These are phyloP conservation scores for Pleurotus ostreatus DNA, from an alignment of 768 basidiomycete genomes.

Conservation along the genomic window DNA sequence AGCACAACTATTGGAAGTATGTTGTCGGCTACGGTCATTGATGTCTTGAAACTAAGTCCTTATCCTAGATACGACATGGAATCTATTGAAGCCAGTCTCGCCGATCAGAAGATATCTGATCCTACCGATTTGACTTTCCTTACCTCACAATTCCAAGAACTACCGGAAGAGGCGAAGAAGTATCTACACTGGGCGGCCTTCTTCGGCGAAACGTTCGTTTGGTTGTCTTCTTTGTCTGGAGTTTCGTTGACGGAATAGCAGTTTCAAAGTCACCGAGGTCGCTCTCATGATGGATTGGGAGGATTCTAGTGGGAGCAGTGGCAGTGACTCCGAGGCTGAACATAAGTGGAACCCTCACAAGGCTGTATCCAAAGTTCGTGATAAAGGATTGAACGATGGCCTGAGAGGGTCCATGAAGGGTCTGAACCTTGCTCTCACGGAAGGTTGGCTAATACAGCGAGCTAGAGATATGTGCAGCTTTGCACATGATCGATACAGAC, in stretches of 20 bases:
- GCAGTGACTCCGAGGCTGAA: conserved; percentile 47
- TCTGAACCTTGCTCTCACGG: conserved; percentile 59
- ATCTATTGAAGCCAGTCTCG: conserved; percentile 51
- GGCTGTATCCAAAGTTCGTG: conserved; percentile 43
- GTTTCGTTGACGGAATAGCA: conserved; percentile 19
- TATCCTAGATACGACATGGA: conserved; percentile 47
- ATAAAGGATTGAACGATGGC: conserved; percentile 31
- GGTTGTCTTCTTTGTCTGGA: too few species aligned
- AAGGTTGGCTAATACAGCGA: conserved; percentile 72
- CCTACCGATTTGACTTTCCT: conserved; percentile 64
- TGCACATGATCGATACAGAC: conserved; percentile 70
- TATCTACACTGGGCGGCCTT: conserved; percentile 71
- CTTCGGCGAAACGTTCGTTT: conserved; percentile 63
- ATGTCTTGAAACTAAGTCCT: not conserved
- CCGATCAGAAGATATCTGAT: conserved; percentile 49
- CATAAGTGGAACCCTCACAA: conserved; percentile 52
- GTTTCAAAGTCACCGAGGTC: conserved; percentile 73
- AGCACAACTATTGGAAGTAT: conserved; percentile 62
- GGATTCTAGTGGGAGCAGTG: conserved; percentile 48
- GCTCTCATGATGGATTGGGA: conserved; percentile 74
- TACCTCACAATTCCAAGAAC: conserved; percentile 51
- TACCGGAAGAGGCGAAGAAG: conserved; percentile 61
- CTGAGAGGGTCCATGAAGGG: conserved; percentile 63
- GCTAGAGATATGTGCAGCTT: conserved; percentile 77
- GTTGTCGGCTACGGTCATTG: conserved; percentile 17